Conservation (phyloP, 352 stramenopile species). For the Globisporangium polare region DNA sequence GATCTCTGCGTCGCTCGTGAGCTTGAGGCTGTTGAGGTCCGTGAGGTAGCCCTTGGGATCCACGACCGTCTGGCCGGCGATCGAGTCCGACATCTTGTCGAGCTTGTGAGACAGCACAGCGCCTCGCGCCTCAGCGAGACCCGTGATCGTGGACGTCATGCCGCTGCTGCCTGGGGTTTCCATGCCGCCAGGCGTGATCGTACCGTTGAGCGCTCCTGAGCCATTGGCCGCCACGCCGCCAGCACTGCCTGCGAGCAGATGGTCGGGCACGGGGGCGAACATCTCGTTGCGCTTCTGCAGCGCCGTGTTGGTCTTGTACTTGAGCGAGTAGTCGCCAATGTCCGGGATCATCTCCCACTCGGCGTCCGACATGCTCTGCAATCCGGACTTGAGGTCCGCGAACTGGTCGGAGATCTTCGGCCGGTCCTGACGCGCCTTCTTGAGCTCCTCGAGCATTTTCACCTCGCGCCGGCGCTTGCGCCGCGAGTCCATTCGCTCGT, state of each 20-base stretch:
- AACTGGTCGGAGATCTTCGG: constrained; percentile 98
- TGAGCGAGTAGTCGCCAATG: constrained; percentile 95
- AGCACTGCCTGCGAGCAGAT: constrained; percentile 74
- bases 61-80: constrained; percentile 95
- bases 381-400: constrained; percentile 93
- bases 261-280: constrained; percentile 95
- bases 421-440: constrained; percentile 80
- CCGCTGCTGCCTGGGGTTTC: constrained; percentile 49
- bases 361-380: constrained; percentile 89
- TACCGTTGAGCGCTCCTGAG: constrained; percentile 34
- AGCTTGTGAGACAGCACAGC: constrained; percentile 94
- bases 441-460: constrained; percentile 79
- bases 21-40: constrained; percentile 93
- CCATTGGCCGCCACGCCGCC: constrained; percentile 16
- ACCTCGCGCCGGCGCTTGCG: constrained; percentile 89
- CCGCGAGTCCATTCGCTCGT: constrained; percentile 93
- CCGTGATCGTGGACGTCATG: constrained; percentile 78
- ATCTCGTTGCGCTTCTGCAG: constrained; percentile 92
- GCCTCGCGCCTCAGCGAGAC: constrained; percentile 89
- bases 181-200: constrained; percentile 44
- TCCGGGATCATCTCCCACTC: constrained; percentile 97
- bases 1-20: constrained; percentile 93
- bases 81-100: constrained; percentile 96
- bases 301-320: constrained; percentile 88
- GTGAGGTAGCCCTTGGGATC: constrained; percentile 99